phyloP scores from a whole-genome alignment of 2,329 filamentous ascomycete species.

The Trichophyton schoenleinii region DNA sequence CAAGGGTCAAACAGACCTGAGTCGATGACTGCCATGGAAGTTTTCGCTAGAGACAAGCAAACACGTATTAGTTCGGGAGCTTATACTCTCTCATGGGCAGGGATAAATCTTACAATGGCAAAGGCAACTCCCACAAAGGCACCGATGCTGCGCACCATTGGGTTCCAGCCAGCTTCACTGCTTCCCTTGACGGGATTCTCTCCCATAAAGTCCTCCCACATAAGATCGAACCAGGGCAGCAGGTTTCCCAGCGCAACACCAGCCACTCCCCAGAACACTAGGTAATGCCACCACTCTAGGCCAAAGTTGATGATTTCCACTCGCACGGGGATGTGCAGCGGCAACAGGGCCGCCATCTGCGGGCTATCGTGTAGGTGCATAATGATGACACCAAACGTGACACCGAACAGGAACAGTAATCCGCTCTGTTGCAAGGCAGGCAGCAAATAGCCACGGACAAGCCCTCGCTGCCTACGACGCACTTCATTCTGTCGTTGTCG shows the following conservation, averaged over 20 bases:
- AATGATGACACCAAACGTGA: slow-evolving; percentile 71
- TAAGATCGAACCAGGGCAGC: slow-evolving; percentile 68
- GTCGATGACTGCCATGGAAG: slow-evolving; percentile 88
- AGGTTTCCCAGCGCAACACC: slow-evolving; percentile 67
- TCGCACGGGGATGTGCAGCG: slow-evolving; percentile 38
- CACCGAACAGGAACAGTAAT: slow-evolving; percentile 64
- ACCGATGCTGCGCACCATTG: slow-evolving; percentile 55
- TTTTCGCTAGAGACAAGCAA: slow-evolving; percentile 49
- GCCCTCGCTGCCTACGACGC: neutral
- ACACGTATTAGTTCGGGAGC: neutral
- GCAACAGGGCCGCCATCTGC: slow-evolving; percentile 34
- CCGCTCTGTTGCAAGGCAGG: slow-evolving; percentile 46
- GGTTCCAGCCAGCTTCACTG: slow-evolving; percentile 49
- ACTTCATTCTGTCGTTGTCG: neutral
- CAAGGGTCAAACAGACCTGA: slow-evolving; percentile 81
- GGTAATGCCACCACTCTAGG: slow-evolving; percentile 47
- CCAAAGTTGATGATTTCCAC: slow-evolving; percentile 44
- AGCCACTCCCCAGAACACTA: slow-evolving; percentile 68
- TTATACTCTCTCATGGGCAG: neutral
- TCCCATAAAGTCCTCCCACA: slow-evolving; percentile 50
- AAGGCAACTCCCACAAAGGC: slow-evolving; percentile 63
- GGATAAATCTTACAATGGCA: slow-evolving; percentile 57
- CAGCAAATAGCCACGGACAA: slow-evolving; percentile 33
- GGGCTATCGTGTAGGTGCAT: slow-evolving; percentile 62
- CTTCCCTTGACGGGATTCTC: slow-evolving; percentile 18